A percentile compares a stretch with the other conserved stretches of the same genome.
phyloP scores from a whole-genome alignment of 352 stramenopile species.

The Phytophthora hybrid region DNA sequence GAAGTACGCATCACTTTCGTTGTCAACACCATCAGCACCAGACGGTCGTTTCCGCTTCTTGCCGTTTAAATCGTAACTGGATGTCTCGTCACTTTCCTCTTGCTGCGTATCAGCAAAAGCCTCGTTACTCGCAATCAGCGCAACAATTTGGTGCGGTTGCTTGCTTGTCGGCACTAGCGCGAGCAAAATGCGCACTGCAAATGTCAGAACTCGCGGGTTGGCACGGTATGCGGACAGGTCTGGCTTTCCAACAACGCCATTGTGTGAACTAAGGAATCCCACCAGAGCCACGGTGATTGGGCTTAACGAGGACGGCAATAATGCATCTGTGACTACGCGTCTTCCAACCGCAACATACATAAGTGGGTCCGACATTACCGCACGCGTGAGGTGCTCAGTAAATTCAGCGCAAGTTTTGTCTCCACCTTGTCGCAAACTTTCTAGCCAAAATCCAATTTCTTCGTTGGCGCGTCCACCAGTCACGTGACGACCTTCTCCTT shows the following conservation, averaged over 20 bases:
- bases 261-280: slow-evolving; percentile 46
- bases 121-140: slow-evolving; percentile 49
- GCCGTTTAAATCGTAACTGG: slow-evolving; percentile 11
- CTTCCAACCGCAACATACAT: slow-evolving; percentile 47
- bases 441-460: slow-evolving; percentile 75
- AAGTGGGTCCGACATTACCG: slow-evolving; percentile 59
- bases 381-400: slow-evolving; percentile 52
- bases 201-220: slow-evolving; percentile 43
- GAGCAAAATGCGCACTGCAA: slow-evolving; percentile 54
- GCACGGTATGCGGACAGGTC: slow-evolving; percentile 33
- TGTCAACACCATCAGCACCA: slow-evolving; percentile 4
- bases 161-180: slow-evolving; percentile 45
- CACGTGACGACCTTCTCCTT: neutral
- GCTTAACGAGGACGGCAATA: slow-evolving; percentile 38
- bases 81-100: slow-evolving; percentile 12
- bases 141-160: slow-evolving; percentile 47
- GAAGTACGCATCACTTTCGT: slow-evolving; percentile 44
- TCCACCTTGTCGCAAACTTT: slow-evolving; percentile 57
- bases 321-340: slow-evolving; percentile 22
- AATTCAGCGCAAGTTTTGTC: slow-evolving; percentile 49
- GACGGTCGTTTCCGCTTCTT: slow-evolving; percentile 39
- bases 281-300: slow-evolving; percentile 62
- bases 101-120: slow-evolving; percentile 17
- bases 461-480: slow-evolving; percentile 42
- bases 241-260: slow-evolving; percentile 3